Conservation (phyloP, 164 flowering plant genomes). For the Umbilicus rupestris region DNA sequence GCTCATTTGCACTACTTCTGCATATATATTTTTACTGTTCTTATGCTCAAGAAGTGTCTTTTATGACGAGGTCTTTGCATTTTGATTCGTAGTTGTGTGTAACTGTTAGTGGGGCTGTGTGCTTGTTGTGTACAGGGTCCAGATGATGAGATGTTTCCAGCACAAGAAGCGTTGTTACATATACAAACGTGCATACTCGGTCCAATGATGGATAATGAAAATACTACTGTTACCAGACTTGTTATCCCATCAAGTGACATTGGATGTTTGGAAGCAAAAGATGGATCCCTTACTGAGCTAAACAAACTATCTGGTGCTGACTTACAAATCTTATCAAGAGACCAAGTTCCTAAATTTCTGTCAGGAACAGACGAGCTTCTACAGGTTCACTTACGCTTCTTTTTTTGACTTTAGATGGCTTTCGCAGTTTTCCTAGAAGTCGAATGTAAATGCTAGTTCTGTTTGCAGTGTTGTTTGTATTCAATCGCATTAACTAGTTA, state of each 20-base stretch:
- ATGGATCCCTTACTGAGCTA: constrained; percentile 56
- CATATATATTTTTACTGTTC: background rate
- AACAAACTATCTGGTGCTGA: constrained; percentile 59
- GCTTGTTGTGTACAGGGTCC: constrained; percentile 49
- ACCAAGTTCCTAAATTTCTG: constrained; percentile 47
- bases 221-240: constrained; percentile 66
- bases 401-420: background rate
- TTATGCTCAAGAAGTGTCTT: background rate
- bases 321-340: constrained; percentile 61
- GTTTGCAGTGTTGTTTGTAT: background rate
- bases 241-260: constrained; percentile 69
- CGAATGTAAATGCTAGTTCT: background rate
- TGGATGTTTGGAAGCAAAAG: constrained; percentile 62
- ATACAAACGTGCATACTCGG: constrained; percentile 86
- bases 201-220: constrained; percentile 76
- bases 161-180: constrained; percentile 96
- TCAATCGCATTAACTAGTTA: background rate
- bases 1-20: background rate
- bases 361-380: constrained; percentile 57
- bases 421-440: background rate
- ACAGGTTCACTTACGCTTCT: constrained; percentile 47
- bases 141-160: constrained; percentile 93
- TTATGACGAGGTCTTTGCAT: background rate
- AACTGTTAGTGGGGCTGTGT: background rate
- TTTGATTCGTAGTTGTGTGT: background rate